Base-by-base conservation (phyloP, 140 eudicot species). In the Bidens hawaiensis region DNA sequence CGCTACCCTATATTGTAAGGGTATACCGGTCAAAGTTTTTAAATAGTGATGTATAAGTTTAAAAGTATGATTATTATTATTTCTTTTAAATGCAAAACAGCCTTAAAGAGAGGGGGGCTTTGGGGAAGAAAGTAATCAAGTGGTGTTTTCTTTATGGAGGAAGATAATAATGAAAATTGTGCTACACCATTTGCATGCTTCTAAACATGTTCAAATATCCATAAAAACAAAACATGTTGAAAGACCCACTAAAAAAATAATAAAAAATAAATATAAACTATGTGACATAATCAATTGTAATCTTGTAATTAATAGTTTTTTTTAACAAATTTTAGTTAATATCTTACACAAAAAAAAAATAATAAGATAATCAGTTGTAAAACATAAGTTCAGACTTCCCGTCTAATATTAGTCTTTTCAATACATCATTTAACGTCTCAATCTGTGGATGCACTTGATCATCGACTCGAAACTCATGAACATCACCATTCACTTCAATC, bases 381-480 rank as follows among this genome's bases (percentile, higher is more conserved):
- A 51, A 24, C 34, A 22, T 11, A 10, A 13, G 23, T 51, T 51
- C 21, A 14, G 0, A 53, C 38, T 0, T 26, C 22, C 16, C 60
- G 5, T 53, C 12, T 6, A 9, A 53, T 14, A 24, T 55, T 55
- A 62, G 61, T 46, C 42, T 45, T 54, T 23, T 62, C 36, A 78
- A 67, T 6, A 73, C 42, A 22, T 40, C 62, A 3, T 54, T 56
- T 52, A 78, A 64, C 46, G 27, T 46, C 8, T 34, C 61, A 31
- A 78, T 57, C 0, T 24, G 65, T 2, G 69, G 73, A 64, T 78
- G 76, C 68, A 78, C 27, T 17, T 55, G 64, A 73, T 78, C 83
- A 78, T 63, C 79, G 9, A 78, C 83, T 4, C 76, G 83, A 76
- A 85, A 85, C 72, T 81, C 94, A 27, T 85, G 88, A 25, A 78